A percentile compares a stretch with the other conserved stretches of the same genome.
Conservation (phyloP, 495 filamentous ascomycete genomes). For the Aspergillus funiculosus region DNA sequence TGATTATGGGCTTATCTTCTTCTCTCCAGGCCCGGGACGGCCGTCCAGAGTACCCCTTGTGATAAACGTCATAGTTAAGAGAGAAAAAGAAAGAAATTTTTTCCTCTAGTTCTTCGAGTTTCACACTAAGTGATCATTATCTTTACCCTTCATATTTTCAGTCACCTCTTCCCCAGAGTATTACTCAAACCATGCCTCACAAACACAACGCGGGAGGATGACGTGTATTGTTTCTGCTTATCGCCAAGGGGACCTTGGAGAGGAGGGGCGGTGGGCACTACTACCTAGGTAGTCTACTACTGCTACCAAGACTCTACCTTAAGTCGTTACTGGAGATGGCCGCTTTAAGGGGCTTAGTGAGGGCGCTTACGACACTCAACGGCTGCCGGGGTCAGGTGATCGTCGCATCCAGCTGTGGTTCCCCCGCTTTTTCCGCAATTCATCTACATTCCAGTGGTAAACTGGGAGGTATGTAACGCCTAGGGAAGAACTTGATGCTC, state of each 20-base stretch:
- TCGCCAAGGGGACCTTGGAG: slow-evolving; percentile 12
- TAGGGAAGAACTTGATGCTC: no score
- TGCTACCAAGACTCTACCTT: no score
- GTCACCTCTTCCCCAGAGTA: no score
- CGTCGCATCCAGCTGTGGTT: slow-evolving; percentile 21
- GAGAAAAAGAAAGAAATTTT: not conserved
- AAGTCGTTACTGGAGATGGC: no score
- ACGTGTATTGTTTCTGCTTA: slow-evolving; percentile 17
- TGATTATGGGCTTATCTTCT: slow-evolving; percentile 8
- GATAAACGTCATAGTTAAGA: no score
- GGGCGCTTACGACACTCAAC: slow-evolving; percentile 8
- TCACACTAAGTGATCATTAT: no score
- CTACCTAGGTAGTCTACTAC: slow-evolving; percentile 1
- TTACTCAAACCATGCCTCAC: no score
- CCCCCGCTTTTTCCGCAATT: slow-evolving; percentile 9
- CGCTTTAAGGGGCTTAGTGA: slow-evolving; percentile 3
- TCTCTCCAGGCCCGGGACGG: not conserved
- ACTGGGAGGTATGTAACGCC: no score
- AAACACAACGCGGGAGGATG: slow-evolving; percentile 5
- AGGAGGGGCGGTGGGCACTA: slow-evolving; percentile 10
- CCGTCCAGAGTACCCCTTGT: no score
- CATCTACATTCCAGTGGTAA: no score
- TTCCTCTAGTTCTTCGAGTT: not conserved
- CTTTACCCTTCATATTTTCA: no score
- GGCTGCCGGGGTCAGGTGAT: slow-evolving; percentile 25